phyloP scores from a whole-genome alignment of 176 grass and related monocot genomes.

The Pharus latifolius region DNA sequence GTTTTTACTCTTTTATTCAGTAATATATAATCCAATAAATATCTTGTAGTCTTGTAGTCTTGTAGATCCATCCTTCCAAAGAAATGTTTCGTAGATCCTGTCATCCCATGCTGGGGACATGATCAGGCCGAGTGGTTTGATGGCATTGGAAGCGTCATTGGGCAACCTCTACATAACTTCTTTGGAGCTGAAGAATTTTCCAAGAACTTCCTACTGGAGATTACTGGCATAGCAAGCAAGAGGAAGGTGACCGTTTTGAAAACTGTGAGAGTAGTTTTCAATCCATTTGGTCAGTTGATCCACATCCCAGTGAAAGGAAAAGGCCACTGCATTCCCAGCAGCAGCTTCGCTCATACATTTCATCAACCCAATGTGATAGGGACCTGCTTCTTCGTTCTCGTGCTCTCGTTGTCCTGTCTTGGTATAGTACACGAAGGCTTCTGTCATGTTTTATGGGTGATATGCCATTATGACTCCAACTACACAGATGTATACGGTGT shows the following conservation, averaged over 20 bases:
- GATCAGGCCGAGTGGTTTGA: not conserved
- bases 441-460: not conserved
- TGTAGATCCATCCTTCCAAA: too few relatives aligned
- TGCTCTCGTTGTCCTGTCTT: not conserved
- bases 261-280: not conserved
- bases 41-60: not conserved
- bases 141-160: not conserved
- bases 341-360: slow-evolving; percentile 10
- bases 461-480: not conserved
- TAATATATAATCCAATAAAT: not conserved
- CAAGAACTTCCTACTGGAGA: not conserved
- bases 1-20: not conserved
- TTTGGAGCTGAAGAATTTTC: not conserved
- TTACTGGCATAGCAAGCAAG: not conserved
- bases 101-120: not conserved
- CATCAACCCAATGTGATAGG: not conserved
- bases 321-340: slow-evolving; percentile 1
- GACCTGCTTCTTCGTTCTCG: not conserved
- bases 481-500: not conserved
- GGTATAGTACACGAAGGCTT: not conserved
- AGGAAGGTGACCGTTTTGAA: not conserved
- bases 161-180: too few relatives aligned
- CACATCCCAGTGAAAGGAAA: slow-evolving; percentile 17
- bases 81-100: not conserved
- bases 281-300: slow-evolving; percentile 20